Evolutionary conservation across 768 basidiomycete species (phyloP).

Genomic region (Hericium coralloides): DNA sequence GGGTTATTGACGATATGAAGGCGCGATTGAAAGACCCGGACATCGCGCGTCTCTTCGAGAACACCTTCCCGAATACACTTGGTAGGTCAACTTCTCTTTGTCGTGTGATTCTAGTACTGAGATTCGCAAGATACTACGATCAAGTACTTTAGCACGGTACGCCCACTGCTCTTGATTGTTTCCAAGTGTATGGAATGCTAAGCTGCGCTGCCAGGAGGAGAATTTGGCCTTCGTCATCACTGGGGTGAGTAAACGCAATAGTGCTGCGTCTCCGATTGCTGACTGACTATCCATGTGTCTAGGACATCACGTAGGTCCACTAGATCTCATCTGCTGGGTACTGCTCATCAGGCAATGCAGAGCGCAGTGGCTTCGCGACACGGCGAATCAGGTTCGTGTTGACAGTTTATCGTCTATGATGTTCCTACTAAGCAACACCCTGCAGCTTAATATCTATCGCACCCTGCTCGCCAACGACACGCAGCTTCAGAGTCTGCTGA

Average conservation of each 20-base stretch:
- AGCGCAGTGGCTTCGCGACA: conserved; percentile 79
- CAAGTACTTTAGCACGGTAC: conserved; percentile 50
- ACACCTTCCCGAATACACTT: conserved; percentile 75
- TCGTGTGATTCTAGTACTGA: too few relatives aligned
- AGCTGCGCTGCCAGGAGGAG: conserved; percentile 32
- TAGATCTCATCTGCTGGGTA: conserved; percentile 5
- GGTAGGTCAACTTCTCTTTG: conserved; percentile 31
- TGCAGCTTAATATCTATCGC: conserved; percentile 64
- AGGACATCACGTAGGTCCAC: conserved; percentile 65
- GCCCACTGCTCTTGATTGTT: background rate
- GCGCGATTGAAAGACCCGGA: conserved; percentile 66
- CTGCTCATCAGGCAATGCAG: conserved; percentile 24
- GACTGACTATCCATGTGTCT: background rate
- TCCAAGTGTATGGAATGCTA: too few relatives aligned
- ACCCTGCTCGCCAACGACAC: conserved; percentile 46
- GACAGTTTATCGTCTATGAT: background rate
- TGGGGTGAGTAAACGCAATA: conserved; percentile 36
- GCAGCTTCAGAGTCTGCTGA: conserved; percentile 55
- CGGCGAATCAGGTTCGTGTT: conserved; percentile 57
- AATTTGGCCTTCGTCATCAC: conserved; percentile 78
- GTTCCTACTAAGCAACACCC: background rate
- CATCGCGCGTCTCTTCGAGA: conserved; percentile 70
- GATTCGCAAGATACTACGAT: conserved; percentile 59
- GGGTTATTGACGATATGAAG: conserved; percentile 71
- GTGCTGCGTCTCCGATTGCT: background rate